Conservation (phyloP, 2,329 filamentous ascomycete species). For the Cyanodermella asteris region DNA sequence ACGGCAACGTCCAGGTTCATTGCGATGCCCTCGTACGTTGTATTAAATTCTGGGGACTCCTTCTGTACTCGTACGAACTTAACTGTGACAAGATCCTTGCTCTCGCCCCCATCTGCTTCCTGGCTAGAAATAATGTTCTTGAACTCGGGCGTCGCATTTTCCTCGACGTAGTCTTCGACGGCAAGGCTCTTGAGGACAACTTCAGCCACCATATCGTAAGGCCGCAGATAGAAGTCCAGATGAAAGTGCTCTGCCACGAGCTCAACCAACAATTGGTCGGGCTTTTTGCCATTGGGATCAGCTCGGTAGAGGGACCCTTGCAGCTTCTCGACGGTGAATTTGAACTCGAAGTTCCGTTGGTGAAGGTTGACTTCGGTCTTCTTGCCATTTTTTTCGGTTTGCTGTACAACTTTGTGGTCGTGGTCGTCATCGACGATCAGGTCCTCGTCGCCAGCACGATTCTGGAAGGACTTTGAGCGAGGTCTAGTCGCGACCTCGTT, state of each 20-base stretch:
- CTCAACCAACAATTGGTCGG: constrained; percentile 70
- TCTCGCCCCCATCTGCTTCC: constrained; percentile 42
- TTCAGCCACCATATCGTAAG: constrained; percentile 83
- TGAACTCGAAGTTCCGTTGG: constrained; percentile 86
- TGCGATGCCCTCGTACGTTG: constrained; percentile 77
- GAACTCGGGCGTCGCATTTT: constrained; percentile 72
- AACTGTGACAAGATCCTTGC: constrained; percentile 63
- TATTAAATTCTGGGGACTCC: constrained; percentile 80
- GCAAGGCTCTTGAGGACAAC: constrained; percentile 70
- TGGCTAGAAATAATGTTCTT: constrained; percentile 95
- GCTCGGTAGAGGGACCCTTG: constrained; percentile 82
- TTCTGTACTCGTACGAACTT: constrained; percentile 80
- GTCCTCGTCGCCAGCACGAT: constrained; percentile 48
- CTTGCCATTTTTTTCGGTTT: constrained; percentile 12
- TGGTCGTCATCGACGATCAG: constrained; percentile 63
- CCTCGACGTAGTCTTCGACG: constrained; percentile 83
- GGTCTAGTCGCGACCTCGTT: constrained; percentile 19
- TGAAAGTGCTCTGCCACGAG: constrained; percentile 76
- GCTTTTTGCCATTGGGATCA: constrained; percentile 52
- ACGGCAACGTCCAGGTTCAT: constrained; percentile 80
- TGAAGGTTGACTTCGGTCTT: constrained; percentile 45
- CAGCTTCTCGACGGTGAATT: constrained; percentile 83
- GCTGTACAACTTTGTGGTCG: constrained; percentile 35
- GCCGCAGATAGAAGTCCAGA: constrained; percentile 67
- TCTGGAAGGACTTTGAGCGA: constrained; percentile 52